Conservation (phyloP, 805 yeast genomes). For the Zygotorulaspora danielsina region DNA sequence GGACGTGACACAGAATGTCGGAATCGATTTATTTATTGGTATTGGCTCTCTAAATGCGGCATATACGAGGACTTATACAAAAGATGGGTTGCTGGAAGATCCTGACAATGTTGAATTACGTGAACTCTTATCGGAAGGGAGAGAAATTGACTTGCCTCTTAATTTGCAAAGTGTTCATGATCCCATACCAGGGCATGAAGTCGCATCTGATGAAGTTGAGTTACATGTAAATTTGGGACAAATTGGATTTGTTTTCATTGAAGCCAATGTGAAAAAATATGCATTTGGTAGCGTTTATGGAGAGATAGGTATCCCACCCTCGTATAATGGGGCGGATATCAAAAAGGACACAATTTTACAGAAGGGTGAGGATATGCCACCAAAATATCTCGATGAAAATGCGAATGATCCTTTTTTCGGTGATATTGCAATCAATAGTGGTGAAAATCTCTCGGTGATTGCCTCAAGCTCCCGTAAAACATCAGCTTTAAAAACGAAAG, state of each 20-base stretch:
- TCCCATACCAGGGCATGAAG: slow-evolving; percentile 15
- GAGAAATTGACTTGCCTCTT: slow-evolving; percentile 22
- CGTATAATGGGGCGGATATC: slow-evolving; percentile 40
- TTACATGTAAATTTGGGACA: slow-evolving; percentile 73
- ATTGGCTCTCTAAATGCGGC: slow-evolving; percentile 40
- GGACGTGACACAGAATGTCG: slow-evolving; percentile 73
- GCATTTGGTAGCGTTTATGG: slow-evolving; percentile 54
- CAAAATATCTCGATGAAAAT: slow-evolving; percentile 56
- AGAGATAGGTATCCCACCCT: slow-evolving; percentile 44
- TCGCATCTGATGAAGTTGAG: slow-evolving; percentile 32
- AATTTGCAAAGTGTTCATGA: slow-evolving; percentile 27
- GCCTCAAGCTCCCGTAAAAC: slow-evolving; percentile 5
- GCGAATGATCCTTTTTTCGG: slow-evolving; percentile 43
- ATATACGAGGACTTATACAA: slow-evolving; percentile 36
- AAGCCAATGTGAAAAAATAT: slow-evolving; percentile 82
- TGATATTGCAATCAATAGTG: slow-evolving; percentile 14
- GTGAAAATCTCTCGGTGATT: slow-evolving; percentile 4
- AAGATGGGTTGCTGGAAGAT: slow-evolving; percentile 35
- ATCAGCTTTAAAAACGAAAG: neutral
- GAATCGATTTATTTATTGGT: slow-evolving; percentile 40
- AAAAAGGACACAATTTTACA: slow-evolving; percentile 54
- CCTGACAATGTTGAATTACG: slow-evolving; percentile 33
- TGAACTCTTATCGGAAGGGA: slow-evolving; percentile 24
- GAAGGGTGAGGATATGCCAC: slow-evolving; percentile 70
- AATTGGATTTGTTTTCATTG: slow-evolving; percentile 72